Percentiles rank a stretch among this genome's conserved stretches.
These are phyloP conservation scores for sorghum (Sorghum bicolor) DNA, from an alignment of 176 grass and related monocot genomes.

Conservation along the genomic window Sorghum_bicolor_NCBIv3 NC_012872.2:50886501-50887000, in stretches of 20 bases:
- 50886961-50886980: not conserved
- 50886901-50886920: not conserved
- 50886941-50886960: not conserved
- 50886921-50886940: not conserved
- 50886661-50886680: not conserved
- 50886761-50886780: not conserved
- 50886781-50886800: not conserved
- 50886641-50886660: not conserved
- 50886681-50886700: not conserved
- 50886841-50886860: not conserved
- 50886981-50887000: not conserved
- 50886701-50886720: conserved; percentile 4
- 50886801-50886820: not conserved
- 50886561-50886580: not conserved
- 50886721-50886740: not conserved
- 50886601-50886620: not conserved
- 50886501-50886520: not conserved
- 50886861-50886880: too few species aligned
- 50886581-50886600: not conserved
- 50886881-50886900: too few species aligned
- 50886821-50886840: conserved; percentile 6
- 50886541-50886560: not conserved
- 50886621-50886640: not conserved
- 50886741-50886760: not conserved
- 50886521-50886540: not conserved